Base-by-base conservation (phyloP, 2,329 filamentous ascomycete genomes). In the Sclerotinia glacialis region DNA sequence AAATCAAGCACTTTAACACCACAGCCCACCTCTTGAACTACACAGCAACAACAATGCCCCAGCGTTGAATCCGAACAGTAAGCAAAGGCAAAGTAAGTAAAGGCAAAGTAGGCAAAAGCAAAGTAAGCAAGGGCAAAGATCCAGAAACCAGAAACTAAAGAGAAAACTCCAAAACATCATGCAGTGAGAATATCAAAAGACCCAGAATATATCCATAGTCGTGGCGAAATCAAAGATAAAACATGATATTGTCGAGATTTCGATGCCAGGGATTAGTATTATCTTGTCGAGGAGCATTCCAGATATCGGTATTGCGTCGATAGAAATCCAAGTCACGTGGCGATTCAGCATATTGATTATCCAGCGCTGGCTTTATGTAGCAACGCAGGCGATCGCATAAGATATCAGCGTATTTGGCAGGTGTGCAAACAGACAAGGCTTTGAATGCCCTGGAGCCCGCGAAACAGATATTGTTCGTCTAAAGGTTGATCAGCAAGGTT, bases 321-420 rank as follows among this genome's bases (percentile, higher is more conserved):
- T 63, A 63, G 5, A 21, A 26, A 16, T 44, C 7, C 16, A 63
- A 2, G 2, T 11, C 2, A 18, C 21, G 18, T 16, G 26, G 18
- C 14, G 18, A 40, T 5, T 23, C 11, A 63, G 49, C 9, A 23
- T 12, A 50, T 8, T 4, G 12, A 18, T n/a, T 14, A 5, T 69
- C 58, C 11, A 67, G 44, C 5, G 52, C 47, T 11, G 49, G 69
- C 6, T 53, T 83, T 9, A 93, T 82, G 75, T 95, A 93, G 14
- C 83, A 82, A 0, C 92, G 82, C 0, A 90, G 89, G 3, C 92
- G 83, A 71, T 91, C 89, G 74, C 91, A 94, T 4, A 94, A 84
- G 44, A 96, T 81, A 76, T 97, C 92, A 0, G 93, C 92, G 74
- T 96, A 97, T 80, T 95, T 95, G 0, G 92, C 92, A 0, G 92